These are phyloP conservation scores for Candida jianshihensis DNA, from an alignment of 805 yeast species.

Conservation along the genomic window DNA sequence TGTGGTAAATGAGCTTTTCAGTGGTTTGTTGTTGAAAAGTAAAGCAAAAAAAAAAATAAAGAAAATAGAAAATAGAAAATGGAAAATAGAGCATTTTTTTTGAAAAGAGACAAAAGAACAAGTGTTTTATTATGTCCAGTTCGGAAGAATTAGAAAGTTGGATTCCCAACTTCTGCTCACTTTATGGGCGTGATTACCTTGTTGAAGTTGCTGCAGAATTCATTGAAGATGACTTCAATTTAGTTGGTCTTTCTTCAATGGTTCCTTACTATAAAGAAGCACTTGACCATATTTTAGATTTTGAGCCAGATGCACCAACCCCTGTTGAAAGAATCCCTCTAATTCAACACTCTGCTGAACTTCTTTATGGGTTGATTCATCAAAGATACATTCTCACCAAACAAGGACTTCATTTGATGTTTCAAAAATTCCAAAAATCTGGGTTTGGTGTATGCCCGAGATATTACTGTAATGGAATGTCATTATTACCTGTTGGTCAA, in stretches of 20 bases:
- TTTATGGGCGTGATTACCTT: constrained; percentile 71
- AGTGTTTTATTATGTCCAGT: constrained; percentile 3
- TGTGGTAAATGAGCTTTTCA: too few relatives aligned
- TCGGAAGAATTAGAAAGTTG: constrained; percentile 44
- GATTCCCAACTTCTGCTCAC: constrained; percentile 47
- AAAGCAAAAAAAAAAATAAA: neutral
- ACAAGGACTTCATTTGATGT: constrained; percentile 85
- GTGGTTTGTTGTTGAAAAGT: too few relatives aligned
- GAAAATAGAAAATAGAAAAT: neutral
- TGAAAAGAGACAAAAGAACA: constrained; percentile 7
- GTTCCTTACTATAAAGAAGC: constrained; percentile 93
- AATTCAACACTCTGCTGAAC: constrained; percentile 85
- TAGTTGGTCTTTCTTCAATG: constrained; percentile 78
- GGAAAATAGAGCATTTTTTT: neutral
- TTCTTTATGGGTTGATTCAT: constrained; percentile 88
- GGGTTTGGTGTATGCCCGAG: constrained; percentile 93
- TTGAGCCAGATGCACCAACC: constrained; percentile 48
- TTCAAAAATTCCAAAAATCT: constrained; percentile 84
- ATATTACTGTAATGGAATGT: constrained; percentile 83
- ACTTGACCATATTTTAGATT: constrained; percentile 80
- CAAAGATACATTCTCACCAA: constrained; percentile 86
- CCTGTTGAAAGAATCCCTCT: constrained; percentile 65
- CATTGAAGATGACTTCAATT: constrained; percentile 93
- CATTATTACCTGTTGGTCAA: constrained; percentile 84
- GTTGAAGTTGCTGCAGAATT: constrained; percentile 89